Conservation (phyloP, 169 alveolate genomes). For the Perkinsus olseni region DNA sequence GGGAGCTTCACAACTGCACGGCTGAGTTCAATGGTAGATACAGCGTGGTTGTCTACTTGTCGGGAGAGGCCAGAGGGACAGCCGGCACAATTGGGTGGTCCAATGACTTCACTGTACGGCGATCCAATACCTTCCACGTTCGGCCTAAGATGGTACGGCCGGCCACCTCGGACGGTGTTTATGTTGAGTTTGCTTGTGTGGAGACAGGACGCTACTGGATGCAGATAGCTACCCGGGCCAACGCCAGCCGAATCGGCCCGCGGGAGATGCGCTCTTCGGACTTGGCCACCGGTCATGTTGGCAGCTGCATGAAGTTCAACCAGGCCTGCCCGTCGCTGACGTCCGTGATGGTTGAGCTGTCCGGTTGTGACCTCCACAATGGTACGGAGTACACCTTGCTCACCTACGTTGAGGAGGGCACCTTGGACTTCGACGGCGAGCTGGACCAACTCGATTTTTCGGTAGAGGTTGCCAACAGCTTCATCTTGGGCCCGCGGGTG, state of each 20-base stretch:
- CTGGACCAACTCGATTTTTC: background rate
- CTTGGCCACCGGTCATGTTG: background rate
- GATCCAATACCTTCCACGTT: background rate
- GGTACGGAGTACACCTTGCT: background rate
- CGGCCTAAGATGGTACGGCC: background rate
- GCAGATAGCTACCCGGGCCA: background rate
- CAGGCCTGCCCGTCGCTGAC: background rate
- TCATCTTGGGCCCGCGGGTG: background rate
- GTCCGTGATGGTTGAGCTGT: background rate
- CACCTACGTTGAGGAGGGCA: slow-evolving; percentile 8
- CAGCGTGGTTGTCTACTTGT: background rate
- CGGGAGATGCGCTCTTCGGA: background rate
- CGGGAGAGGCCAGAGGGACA: background rate
- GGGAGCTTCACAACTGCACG: background rate
- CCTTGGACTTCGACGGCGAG: slow-evolving; percentile 4
- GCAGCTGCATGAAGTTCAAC: background rate
- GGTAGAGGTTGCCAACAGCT: background rate
- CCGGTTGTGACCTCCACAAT: slow-evolving; percentile 3
- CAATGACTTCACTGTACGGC: background rate
- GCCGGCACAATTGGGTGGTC: background rate
- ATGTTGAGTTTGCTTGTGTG: background rate
- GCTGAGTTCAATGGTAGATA: background rate
- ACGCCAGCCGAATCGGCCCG: background rate
- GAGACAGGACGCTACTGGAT: background rate
- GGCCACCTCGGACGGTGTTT: background rate